These are phyloP conservation scores for Suhomyces bribrorum DNA, from an alignment of 1,139 yeast species.

Conservation along the genomic window DNA sequence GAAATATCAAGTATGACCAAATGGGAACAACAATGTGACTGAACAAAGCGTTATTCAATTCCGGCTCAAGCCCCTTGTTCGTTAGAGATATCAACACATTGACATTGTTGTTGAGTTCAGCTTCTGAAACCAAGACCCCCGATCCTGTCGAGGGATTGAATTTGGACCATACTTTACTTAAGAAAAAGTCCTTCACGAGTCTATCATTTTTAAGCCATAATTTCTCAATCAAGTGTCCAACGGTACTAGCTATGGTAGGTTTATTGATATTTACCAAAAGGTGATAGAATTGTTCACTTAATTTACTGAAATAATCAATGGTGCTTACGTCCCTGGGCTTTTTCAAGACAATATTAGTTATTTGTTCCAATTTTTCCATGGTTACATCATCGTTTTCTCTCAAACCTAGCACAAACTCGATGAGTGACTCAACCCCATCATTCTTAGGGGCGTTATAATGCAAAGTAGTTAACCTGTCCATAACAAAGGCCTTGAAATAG, in stretches of 20 bases:
- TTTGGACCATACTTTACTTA: constrained; percentile 47
- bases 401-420: constrained; percentile 77
- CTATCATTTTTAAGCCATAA: constrained; percentile 54
- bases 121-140: constrained; percentile 42
- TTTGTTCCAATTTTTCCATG: constrained; percentile 63
- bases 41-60: constrained; percentile 45
- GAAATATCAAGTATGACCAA: constrained; percentile 65
- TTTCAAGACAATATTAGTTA: constrained; percentile 59
- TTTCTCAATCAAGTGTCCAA: constrained; percentile 54
- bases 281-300: constrained; percentile 62
- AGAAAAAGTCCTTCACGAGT: constrained; percentile 61
- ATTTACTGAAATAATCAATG: constrained; percentile 50
- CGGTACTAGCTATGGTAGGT: constrained; percentile 60
- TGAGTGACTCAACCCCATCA: constrained; percentile 69
- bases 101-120: constrained; percentile 59
- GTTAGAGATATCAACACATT: constrained; percentile 66
- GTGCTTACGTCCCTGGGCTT: constrained; percentile 57
- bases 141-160: constrained; percentile 36
- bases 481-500: constrained; percentile 45
- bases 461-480: constrained; percentile 50
- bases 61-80: constrained; percentile 48
- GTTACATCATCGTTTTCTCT: constrained; percentile 73
- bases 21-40: constrained; percentile 47
- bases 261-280: constrained; percentile 60
- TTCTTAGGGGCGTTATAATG: constrained; percentile 52